These are phyloP conservation scores for Aspergillus homomorphus DNA, from an alignment of 495 filamentous ascomycete species.

Conservation along the genomic window DNA sequence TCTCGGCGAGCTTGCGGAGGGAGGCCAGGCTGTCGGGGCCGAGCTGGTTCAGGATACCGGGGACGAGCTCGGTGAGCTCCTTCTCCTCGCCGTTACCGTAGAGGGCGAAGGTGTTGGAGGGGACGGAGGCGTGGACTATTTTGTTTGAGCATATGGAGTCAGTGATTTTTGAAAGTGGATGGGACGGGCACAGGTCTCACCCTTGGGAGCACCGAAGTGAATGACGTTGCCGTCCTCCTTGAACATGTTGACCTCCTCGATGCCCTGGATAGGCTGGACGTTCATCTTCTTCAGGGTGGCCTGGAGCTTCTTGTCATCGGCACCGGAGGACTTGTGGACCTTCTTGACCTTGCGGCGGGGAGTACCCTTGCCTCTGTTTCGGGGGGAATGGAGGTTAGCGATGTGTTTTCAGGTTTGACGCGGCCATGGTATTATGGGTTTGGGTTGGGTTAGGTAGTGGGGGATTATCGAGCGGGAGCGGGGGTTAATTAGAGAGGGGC, in stretches of 20 bases:
- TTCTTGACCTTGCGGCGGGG: constrained; percentile 98
- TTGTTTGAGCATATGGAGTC: neutral
- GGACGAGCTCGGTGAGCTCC: constrained; percentile 98
- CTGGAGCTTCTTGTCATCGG: constrained; percentile 99
- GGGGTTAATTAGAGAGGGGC: neutral
- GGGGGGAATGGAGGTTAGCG: constrained; percentile 5
- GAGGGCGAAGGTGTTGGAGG: constrained; percentile 98
- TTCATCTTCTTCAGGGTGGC: constrained; percentile 91
- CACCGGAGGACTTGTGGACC: constrained; percentile 82
- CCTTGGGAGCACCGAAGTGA: constrained; percentile 95
- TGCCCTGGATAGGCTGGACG: constrained; percentile 95
- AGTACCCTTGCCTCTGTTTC: constrained; percentile 87
- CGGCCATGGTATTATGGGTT: no score
- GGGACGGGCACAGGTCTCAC: constrained; percentile 45
- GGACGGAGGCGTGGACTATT: constrained; percentile 90
- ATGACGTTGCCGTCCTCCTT: constrained; percentile 99
- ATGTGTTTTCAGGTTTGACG: no score
- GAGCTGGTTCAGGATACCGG: constrained; percentile 98
- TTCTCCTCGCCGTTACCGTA: constrained; percentile 99
- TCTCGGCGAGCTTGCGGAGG: constrained; percentile 96
- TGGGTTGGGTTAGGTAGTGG: no score
- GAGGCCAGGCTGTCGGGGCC: constrained; percentile 97
- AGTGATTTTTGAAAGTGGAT: constrained; percentile 4
- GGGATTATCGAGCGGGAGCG: constrained; percentile 1
- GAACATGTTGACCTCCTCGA: constrained; percentile 99